Evolutionary conservation across 345 rosid species (phyloP), one percentile per base, ranked within the genome.

Genomic region (Anastatica hierochuntica): DNA sequence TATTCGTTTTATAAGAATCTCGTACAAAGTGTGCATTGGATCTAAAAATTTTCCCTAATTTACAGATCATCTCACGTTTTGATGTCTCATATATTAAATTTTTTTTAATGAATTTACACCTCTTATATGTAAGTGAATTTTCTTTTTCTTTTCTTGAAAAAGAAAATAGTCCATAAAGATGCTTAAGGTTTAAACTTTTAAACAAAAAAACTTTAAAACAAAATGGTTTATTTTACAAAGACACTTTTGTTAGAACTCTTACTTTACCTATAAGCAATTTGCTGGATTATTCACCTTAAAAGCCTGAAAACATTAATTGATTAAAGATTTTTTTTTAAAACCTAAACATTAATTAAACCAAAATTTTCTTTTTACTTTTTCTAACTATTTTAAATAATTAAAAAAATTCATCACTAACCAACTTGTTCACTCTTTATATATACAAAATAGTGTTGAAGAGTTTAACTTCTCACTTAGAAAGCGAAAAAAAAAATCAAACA

Each of bases 251-350:
- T 54, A 30, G 34, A 30, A 47, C 49, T 24, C 7, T 63, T 63
- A 30, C 68, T 63, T 54, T 38, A 39, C n/a, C 6, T 39, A 0
- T 31, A 63, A 46, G 61, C 61, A 38, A 46, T 10, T 47, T 41
- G 43, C 50, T 63, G 62, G 55, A 45, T 54, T 53, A 29, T 63
- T 63, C 62, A 54, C 49, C 62, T 39, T 23, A 46, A 63, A 63
- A 63, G 56, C 68, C 20, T 63, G 15, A 53, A 21, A 21, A 21
- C n/a, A n/a, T n/a, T n/a, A n/a, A n/a, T n/a, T n/a, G n/a, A n/a
- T n/a, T n/a, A n/a, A n/a, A n/a, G n/a, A n/a, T n/a, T n/a, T n/a
- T n/a, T n/a, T n/a, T n/a, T n/a, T n/a, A n/a, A n/a, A n/a, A n/a
- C n/a, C n/a, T n/a, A 45, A 39, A 19, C 41, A 53, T 53, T 29